Base-by-base conservation (phyloP, 2,329 filamentous ascomycete species). In the Fonsecaea nubica region DNA sequence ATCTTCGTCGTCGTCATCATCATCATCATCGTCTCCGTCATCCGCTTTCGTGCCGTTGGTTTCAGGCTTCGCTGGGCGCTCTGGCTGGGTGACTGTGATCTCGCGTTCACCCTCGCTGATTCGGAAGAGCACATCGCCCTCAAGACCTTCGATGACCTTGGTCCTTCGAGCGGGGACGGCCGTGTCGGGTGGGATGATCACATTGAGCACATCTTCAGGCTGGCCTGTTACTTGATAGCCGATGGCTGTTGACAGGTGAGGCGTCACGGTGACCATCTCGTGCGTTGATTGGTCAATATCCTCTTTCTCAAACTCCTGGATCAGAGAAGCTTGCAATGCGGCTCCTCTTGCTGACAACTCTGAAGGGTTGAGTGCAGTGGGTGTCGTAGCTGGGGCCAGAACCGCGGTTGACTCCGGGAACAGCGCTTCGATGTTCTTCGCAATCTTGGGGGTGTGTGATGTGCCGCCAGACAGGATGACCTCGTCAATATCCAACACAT, bases 241-340 rank as follows among this genome's bases (percentile, higher is more conserved):
- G 70, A 99, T 91, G 69, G 94, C 91, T 77, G 93, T 91, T 74
- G 88, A 85, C 70, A 96, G 89, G 83, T 99, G 95, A 74, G 93
- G 92, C 60, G 96, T 93, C 15, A 93, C 94, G 38, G 94, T 97
- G 71, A 99, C 93, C 77, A 93, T 92, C 60, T 95, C 90, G 84
- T 99, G 94, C 56, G 93, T 96, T 69, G 92, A 96, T 85, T 97
- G 93, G 78, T 96, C 92, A 73, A 99, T 96, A 77, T 98, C 94
- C 72, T 92, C 89, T 73, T 88, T 86, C 75, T 99, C 95, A 80
- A 96, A 99, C 80, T 97, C 94, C 79, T 93, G 89, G 78, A 99
- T 92, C 70, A 99, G 84, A 67, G 90, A 96, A 42, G 95, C 95
- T 82, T 99, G 95, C 74, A 99, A 92, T 36, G 95, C 94, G 68